phyloP scores from a whole-genome alignment of 225 moss, liverwort and hornwort species.

The Pseudoscleropodium purum region DNA sequence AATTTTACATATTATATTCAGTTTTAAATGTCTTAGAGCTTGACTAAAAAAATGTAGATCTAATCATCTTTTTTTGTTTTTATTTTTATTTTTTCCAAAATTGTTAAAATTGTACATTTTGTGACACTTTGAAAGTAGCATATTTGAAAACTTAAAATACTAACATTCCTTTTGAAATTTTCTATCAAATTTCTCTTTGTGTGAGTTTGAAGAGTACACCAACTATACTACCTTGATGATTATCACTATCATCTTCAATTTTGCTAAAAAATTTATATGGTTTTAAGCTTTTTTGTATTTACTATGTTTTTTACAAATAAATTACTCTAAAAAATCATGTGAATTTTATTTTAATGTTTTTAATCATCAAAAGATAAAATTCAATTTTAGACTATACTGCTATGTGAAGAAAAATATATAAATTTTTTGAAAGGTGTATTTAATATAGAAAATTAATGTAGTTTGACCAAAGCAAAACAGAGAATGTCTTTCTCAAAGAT shows the following conservation, averaged over 20 bases:
- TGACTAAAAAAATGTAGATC: too few species aligned
- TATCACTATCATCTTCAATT: background rate
- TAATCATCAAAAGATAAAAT: background rate
- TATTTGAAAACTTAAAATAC: background rate
- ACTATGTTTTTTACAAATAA: background rate
- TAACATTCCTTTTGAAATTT: background rate
- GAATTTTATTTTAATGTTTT: too few species aligned
- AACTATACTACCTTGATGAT: background rate
- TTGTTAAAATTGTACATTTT: background rate
- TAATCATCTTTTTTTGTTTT: too few species aligned
- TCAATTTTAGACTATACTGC: too few species aligned
- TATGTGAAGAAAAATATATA: too few species aligned
- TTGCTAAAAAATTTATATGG: background rate
- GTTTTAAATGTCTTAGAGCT: too few species aligned
- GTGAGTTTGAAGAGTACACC: background rate
- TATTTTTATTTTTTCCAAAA: background rate
- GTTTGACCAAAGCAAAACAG: background rate
- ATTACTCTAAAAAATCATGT: background rate
- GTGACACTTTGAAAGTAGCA: background rate
- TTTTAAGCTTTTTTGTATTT: background rate
- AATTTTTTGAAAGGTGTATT: too few species aligned
- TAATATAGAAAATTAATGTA: too few species aligned
- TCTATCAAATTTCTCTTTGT: accelerated
- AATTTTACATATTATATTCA: too few species aligned
- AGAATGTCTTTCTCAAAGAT: accelerated